Percentiles rank a stretch among this genome's conserved stretches.
Evolutionary conservation across 129 eudicot species (phyloP).

Genomic region (Scalesia atractyloides): DNA sequence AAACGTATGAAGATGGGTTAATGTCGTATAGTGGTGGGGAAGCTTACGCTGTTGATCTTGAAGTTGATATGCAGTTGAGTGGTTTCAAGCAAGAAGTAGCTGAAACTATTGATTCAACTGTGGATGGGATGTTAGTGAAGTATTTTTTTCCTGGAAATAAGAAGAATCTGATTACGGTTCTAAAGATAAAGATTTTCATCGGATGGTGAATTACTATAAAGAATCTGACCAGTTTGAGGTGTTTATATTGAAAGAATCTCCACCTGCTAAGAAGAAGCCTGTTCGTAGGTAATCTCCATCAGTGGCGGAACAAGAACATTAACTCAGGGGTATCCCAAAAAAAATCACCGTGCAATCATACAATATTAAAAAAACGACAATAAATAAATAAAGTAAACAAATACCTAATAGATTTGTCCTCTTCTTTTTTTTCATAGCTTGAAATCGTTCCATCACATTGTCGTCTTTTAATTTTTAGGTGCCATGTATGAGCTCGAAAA

Average conservation of each 20-base stretch:
- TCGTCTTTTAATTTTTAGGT: too few relatives aligned
- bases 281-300: constrained; percentile 35
- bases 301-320: too few relatives aligned
- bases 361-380: too few relatives aligned
- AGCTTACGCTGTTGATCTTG: constrained; percentile 46
- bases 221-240: constrained; percentile 37
- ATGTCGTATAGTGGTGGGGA: constrained; percentile 42
- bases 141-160: constrained; percentile 43
- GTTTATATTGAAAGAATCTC: constrained; percentile 33
- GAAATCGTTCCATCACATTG: too few relatives aligned
- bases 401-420: too few relatives aligned
- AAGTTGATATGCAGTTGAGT: constrained; percentile 31
- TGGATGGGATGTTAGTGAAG: constrained; percentile 38
- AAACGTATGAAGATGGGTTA: constrained; percentile 38
- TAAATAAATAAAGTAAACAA: too few relatives aligned
- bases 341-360: too few relatives aligned
- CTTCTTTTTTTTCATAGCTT: too few relatives aligned
- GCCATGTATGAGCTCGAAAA: too few relatives aligned
- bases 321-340: too few relatives aligned
- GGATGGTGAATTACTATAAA: constrained; percentile 39
- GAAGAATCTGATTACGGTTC: constrained; percentile 45
- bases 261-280: constrained; percentile 37
- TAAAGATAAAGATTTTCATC: constrained; percentile 39
- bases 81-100: constrained; percentile 38
- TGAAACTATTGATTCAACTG: constrained; percentile 27